Base-by-base conservation (phyloP, 1,284 basidiomycete genomes). In the Papiliotrema terrestris region DNA sequence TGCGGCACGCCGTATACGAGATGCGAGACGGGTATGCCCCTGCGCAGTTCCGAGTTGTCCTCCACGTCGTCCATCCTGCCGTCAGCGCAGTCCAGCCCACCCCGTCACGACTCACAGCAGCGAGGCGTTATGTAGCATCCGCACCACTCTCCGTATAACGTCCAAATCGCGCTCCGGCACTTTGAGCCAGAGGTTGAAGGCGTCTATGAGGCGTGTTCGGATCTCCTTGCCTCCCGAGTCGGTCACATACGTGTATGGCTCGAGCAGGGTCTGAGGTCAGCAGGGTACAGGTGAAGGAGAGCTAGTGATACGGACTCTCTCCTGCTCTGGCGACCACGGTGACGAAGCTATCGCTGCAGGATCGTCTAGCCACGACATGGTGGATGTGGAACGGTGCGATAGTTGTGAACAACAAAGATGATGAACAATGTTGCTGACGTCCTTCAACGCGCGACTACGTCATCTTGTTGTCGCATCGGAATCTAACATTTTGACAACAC, bases 1-100 rank as follows among this genome's bases (percentile, higher is more conserved):
- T 98, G 94, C 0, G 95, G 91, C 2, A 96, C 78, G 2, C 95
- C 95, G 68, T 95, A 98, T 60, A 98, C 92, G 78, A 89, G 91
- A 78, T 98, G 94, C 0, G 91, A 86, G 15, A 95, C 93, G 83
- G 64, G 96, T 23, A 85, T 81, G 0, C 95, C 94, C 54, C 94
- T 78, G 9, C 96, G 82, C 25, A 98, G 80, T 64, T 94, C 89
- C 0, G 92, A 91, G 62, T 90, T 89, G 69, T 99, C 96, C 75
- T 99, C 92, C 38, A 99, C 95, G 72, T 99, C 96, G 73, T 98
- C 96, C 67, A 99, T 86, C 62, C 91, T 93, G 47, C 9, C 13
- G 19, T 52, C 45, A 42, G n/a, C 5, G 13, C 22, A 35, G n/a
- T 41, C 29, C 2, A 44, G 13, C n/a, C 29, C 6, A 32, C 29